Evolutionary conservation across 2,329 filamentous ascomycete genomes (phyloP), one percentile per base, ranked within the genome.

Genomic region (Colletotrichum zoysiae): DNA sequence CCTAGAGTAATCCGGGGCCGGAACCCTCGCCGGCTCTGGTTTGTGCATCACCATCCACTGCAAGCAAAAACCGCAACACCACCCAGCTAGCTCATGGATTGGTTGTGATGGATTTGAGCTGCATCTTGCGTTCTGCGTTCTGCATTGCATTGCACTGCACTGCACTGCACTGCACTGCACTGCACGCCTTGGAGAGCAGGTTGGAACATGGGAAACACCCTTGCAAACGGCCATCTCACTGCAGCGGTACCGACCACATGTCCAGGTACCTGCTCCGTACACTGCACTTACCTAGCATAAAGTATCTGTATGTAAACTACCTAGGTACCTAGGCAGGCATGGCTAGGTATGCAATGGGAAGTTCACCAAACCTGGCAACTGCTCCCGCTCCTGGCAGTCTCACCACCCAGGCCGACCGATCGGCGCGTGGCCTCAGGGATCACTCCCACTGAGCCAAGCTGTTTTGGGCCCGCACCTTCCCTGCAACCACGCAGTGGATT

Each of bases 381-480:
- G 44, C 20, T n/a, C 44, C 42, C 42, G 11, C 65, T 62, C 44
- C 64, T 63, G 40, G 65, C 53, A 59, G 69, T 71, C 69, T 71
- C 60, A 71, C 59, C 59, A 71, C 35, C 46, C 46, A 57, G 65
- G 58, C 65, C 65, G 58, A 64, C 60, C 61, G 73, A 74, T 74
- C 67, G 71, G 73, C 73, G 73, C 73, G 67, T 74, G 73, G 73
- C 71, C 66, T 71, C 73, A 74, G 67, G 73, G 73, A 74, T 74
- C 46, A 38, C 48, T 61, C 60, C 65, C 67, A 66, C 67, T 46
- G 26, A 63, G 64, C 65, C 69, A 65, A 58, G 71, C 70, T 58
- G 64, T 56, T 71, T 70, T 70, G 51, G 65, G 66, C 18, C 71
- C 57, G 61, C 67, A 40, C 11, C 71, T 74, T 74, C 73, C 73